Evolutionary conservation across 1,139 yeast species (phyloP), one percentile per base, ranked within the genome.

Genomic region (Pneumocystis carinii): DNA sequence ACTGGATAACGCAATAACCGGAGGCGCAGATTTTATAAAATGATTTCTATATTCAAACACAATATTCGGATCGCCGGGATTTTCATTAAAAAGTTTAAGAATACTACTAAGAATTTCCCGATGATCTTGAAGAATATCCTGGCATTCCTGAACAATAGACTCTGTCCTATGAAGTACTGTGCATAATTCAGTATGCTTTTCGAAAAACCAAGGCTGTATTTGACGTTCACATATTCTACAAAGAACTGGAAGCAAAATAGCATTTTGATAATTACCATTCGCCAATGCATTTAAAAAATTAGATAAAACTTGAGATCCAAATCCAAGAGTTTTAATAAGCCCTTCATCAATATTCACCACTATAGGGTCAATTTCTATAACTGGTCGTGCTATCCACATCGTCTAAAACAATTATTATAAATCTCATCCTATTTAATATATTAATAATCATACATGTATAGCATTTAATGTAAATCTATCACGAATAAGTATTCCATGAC

Each of bases 121-220:
- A 65, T 88, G 96, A 64, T 90, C 97, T 19, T 81, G 74, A 6
- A 92, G 77, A 35, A 81, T 79, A 68, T 94, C 98, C 69, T 92
- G 96, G 61, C 85, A 78, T 53, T 79, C 70, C 69, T 86, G 89
- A n/a, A 92, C 82, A 59, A 85, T 85, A 67, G 90, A 90, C 70
- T 85, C 89, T 2, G 87, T 82, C 68, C 86, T 81, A 73, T 90
- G 96, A 71, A 90, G 97, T 59, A 88, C 82, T 37, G 87, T 77
- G 70, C 99, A 94, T 63, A 87, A 77, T 71, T 90, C 95, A 1
- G 94, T 85, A 74, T 94, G 99, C 62, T 85, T 81, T 70, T 90
- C 98, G 62, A 92, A 78, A 85, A 95, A 92, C 98, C 98, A 94
- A 1, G 92, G 89, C 1, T 96, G 97, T n/a, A 90, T 83, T 62